Base-by-base conservation (phyloP, 1,284 basidiomycete genomes). In the Ustilago nuda region DNA sequence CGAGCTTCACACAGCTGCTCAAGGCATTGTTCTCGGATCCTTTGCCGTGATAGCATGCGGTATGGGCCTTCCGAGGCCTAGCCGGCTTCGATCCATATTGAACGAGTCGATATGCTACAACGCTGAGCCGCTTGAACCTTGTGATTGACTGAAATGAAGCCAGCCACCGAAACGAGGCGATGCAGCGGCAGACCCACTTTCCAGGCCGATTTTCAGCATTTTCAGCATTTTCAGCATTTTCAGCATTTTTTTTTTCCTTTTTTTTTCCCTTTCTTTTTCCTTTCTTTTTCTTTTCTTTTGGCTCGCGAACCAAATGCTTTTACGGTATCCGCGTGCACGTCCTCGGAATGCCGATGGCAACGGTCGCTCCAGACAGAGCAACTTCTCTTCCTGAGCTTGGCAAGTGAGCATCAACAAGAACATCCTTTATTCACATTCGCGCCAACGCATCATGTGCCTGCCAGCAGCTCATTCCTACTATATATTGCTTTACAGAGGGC, bases 331-430 rank as follows among this genome's bases (percentile, higher is more conserved):
- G 23, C 45, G 45, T 30, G n/a, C 39, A 4, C 8, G 56, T 45
- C 66, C 32, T 45, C 66, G 66, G 66, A 67, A 57, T 52, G 66
- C 66, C 66, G 59, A 54, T 30, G 59, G 39, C 2, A 32, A 32
- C 30, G 59, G 59, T 61, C 53, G 19, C 32, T 37, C 37, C 39
- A 45, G 57, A 36, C 35, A 6, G 23, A 9, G 53, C 41, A 45
- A 13, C 15, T 9, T 45, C 13, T 45, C 12, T 45, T 45, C 12
- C 17, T 48, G n/a, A 48, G 45, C n/a, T 48, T 48, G 45, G 45
- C 45, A 48, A 27, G 39, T 41, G 12, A 15, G 39, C 39, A 15
- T 15, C 11, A 41, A 41, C 39, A 41, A 23, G 23, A 23, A 23
- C 23, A 23, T 23, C 23, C 23, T 23, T 23, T 23, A 23, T 23